Evolutionary conservation across 2,329 filamentous ascomycete genomes (phyloP).

Genomic region (Amylocarpus encephaloides): DNA sequence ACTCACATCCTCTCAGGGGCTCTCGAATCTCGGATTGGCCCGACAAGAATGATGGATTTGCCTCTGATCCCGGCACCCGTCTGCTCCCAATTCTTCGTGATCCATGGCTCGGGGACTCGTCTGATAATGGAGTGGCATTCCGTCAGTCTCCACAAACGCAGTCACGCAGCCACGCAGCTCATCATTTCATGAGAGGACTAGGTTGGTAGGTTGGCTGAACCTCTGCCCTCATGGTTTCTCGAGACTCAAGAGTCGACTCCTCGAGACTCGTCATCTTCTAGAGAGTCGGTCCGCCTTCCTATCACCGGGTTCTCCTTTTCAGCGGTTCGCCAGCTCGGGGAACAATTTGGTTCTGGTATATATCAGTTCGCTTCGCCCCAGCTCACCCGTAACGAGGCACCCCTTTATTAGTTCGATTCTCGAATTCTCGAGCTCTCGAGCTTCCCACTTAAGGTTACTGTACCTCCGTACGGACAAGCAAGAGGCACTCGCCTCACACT

Average conservation of each 20-base stretch:
- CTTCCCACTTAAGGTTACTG: too few species aligned
- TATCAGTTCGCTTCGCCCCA: background rate
- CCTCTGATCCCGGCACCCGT: background rate
- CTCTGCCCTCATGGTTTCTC: too few species aligned
- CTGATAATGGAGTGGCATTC: conserved; percentile 1
- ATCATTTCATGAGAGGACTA: too few species aligned
- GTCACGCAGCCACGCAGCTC: too few species aligned
- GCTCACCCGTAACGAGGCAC: background rate
- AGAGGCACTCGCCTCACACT: background rate
- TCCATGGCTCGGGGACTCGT: conserved; percentile 11
- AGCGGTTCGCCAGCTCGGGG: background rate
- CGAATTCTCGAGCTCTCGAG: too few species aligned
- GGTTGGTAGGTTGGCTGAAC: background rate
- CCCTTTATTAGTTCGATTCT: too few species aligned
- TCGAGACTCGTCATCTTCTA: background rate
- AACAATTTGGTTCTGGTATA: too few species aligned
- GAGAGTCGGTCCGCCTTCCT: background rate
- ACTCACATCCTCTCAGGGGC: background rate
- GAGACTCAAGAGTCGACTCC: background rate
- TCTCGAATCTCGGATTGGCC: background rate
- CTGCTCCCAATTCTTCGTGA: conserved; percentile 1
- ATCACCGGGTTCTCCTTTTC: background rate
- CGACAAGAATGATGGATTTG: background rate
- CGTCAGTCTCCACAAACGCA: too few species aligned
- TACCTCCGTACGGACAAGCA: too few species aligned